Conservation (phyloP, 331 rosid genomes). For the Prunus yedoensis region DNA sequence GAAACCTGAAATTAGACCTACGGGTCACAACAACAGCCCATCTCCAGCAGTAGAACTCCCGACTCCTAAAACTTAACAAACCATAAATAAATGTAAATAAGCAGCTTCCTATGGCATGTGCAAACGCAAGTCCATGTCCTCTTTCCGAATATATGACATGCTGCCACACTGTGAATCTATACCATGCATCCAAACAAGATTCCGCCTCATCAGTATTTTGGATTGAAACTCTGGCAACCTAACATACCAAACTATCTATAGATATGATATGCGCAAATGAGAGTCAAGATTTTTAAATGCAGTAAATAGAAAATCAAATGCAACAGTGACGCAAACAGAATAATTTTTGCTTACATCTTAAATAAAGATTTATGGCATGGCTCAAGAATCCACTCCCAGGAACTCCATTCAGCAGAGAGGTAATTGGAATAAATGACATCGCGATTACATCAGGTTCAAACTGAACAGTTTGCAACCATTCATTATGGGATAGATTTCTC, state of each 20-base stretch:
- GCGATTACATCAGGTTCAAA: conserved; percentile 86
- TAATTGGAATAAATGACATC: conserved; percentile 91
- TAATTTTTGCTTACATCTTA: conserved; percentile 75
- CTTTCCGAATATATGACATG: neutral
- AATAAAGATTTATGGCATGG: conserved; percentile 94
- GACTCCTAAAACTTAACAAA: neutral
- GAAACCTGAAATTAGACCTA: too few relatives aligned
- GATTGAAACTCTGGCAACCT: neutral
- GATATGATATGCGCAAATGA: neutral
- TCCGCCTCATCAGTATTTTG: neutral
- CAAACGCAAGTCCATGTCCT: neutral
- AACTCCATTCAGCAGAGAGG: conserved; percentile 89
- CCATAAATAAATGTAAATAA: neutral
- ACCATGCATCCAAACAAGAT: neutral
- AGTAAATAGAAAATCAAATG: conserved; percentile 15
- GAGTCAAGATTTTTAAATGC: conserved; percentile 6
- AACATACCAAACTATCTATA: neutral
- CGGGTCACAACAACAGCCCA: too few relatives aligned
- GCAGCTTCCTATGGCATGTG: neutral
- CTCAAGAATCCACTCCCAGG: conserved; percentile 97
- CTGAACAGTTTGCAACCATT: conserved; percentile 89
- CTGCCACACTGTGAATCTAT: neutral
- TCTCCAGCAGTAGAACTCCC: too few relatives aligned
- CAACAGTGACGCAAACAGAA: conserved; percentile 11
- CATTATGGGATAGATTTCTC: conserved; percentile 58